Evolutionary conservation across 2,329 filamentous ascomycete species (phyloP).

Genomic region (Diaporthe helianthi): DNA sequence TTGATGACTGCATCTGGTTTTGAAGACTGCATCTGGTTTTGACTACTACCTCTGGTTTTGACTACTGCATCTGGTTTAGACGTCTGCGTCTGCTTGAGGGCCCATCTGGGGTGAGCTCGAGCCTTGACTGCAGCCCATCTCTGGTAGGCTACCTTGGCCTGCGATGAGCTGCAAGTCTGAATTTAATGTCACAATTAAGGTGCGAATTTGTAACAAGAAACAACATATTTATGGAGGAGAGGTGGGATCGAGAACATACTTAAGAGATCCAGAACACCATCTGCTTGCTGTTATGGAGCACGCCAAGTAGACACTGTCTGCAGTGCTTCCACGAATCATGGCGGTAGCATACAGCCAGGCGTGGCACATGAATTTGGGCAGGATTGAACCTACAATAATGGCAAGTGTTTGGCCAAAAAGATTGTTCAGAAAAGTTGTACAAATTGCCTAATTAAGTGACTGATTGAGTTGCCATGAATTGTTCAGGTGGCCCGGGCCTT

Average conservation of each 20-base stretch:
- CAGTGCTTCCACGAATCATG: not conserved
- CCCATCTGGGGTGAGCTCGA: not conserved
- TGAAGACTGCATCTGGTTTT: too few relatives aligned
- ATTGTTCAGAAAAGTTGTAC: conserved; percentile 52
- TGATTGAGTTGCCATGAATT: conserved; percentile 45
- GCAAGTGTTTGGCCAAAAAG: not conserved
- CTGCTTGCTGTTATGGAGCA: not conserved
- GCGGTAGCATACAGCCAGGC: not conserved
- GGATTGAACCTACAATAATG: not conserved
- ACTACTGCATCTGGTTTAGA: too few relatives aligned
- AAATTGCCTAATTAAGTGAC: not conserved
- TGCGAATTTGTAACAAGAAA: not conserved
- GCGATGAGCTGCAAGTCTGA: not conserved
- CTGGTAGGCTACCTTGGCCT: not conserved
- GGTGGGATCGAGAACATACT: not conserved
- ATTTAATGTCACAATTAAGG: too few relatives aligned
- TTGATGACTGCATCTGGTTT: too few relatives aligned
- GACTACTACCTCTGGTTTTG: too few relatives aligned
- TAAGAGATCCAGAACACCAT: not conserved
- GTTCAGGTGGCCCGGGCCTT: conserved; percentile 55
- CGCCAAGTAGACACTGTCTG: not conserved
- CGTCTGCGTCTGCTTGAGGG: not conserved
- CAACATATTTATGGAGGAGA: not conserved
- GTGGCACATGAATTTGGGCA: not conserved
- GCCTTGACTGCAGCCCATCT: not conserved